phyloP scores from a whole-genome alignment of 768 basidiomycete species.

The Suillus occidentalis region DNA sequence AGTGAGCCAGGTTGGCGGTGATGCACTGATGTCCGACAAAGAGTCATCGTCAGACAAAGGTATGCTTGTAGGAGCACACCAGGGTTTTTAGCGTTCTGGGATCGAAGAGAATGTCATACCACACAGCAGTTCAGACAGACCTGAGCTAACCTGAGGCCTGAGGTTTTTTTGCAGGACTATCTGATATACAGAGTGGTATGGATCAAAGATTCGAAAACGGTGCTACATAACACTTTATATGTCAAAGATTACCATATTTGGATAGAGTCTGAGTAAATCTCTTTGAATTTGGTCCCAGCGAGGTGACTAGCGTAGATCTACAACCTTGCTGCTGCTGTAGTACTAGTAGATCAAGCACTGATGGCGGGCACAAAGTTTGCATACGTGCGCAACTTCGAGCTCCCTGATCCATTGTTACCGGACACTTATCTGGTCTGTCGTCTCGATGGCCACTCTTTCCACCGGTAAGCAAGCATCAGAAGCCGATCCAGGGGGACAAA shows the following conservation, averaged over 20 bases:
- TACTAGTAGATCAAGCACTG: background rate
- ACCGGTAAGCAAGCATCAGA: conserved; percentile 56
- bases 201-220: no score
- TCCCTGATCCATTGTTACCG: conserved; percentile 82
- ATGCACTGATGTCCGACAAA: no score
- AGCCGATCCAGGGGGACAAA: background rate
- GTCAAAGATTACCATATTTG: background rate
- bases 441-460: conserved; percentile 92
- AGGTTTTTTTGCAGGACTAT: background rate
- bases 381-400: conserved; percentile 88
- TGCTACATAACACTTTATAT: background rate
- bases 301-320: background rate
- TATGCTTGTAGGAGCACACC: background rate
- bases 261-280: background rate
- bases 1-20: no score
- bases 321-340: background rate
- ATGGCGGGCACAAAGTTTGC: conserved; percentile 96
- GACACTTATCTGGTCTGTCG: conserved; percentile 83
- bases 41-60: no score
- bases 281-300: background rate
- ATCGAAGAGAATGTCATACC: background rate
- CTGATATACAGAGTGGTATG: no score
- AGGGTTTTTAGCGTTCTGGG: background rate
- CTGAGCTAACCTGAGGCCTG: background rate
- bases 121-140: background rate